Evolutionary conservation across 2,329 filamentous ascomycete species (phyloP), one percentile per base, ranked within the genome.

Genomic region (Teratosphaeria destructans): DNA sequence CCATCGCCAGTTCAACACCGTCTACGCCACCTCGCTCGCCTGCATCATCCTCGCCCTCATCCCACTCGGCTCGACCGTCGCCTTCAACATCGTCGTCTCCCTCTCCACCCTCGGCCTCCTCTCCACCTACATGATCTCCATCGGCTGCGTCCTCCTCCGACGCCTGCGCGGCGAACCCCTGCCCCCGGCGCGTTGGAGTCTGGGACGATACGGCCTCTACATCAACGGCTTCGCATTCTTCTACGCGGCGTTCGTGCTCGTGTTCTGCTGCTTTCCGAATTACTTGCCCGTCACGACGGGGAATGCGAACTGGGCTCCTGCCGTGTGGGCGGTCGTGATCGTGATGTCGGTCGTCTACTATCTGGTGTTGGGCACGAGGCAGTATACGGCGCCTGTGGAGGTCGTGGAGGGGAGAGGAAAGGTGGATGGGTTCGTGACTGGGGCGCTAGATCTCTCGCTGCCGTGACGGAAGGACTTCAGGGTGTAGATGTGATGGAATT

Each of bases 111-210:
- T 67, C 1, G 70, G 66, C 4, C 65, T 73, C 14, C 65, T 73
- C 59, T 66, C 61, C 27, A 72, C 71, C 1, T 73, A 74, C 63
- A 63, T 72, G 39, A 65, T 73, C 23, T 68, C 65, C 32, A 71
- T 73, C 57, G 70, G 71, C 54, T 72, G 71, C 32, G 62, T 66
- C 12, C 59, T 65, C 26, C 58, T 60, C 32, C 59, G 60, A 29
- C 60, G 65, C n/a, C 43, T 49, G 8, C 43, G 43, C 8, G 23
- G 61, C 49, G 58, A 66, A 49, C 59, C 62, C 12, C 56, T 67
- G n/a, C 67, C 64, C 1, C 60, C 59, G 5, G 63, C 63, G 12
- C 60, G 62, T 7, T 69, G 65, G 62, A 62, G 61, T 37, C 57
- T 68, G 19, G 66, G 61, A 39, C 53, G 66, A 27, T 61, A 27